Evolutionary conservation across 768 basidiomycete genomes (phyloP).

Genomic region (Tulasnella sp.): DNA sequence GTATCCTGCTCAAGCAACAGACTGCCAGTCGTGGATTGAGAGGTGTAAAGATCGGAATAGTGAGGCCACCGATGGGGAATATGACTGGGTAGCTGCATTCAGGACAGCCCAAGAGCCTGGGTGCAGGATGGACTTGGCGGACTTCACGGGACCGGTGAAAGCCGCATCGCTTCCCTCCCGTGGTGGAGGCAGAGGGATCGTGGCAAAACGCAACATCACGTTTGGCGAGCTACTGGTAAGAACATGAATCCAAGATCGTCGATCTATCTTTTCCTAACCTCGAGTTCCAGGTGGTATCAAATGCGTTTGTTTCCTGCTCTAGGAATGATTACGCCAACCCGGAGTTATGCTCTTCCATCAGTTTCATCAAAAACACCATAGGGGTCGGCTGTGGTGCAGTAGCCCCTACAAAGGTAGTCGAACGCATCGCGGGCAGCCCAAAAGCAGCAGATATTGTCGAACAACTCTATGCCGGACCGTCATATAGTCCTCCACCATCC

Average conservation of each 20-base stretch:
- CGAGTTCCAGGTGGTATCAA: conserved; percentile 1
- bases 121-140: conserved; percentile 25
- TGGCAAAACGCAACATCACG: conserved; percentile 31
- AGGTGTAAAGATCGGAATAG: conserved; percentile 4
- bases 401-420: not conserved
- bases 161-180: conserved; percentile 19
- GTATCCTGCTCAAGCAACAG: not conserved
- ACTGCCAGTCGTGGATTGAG: conserved; percentile 1
- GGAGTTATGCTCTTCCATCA: not conserved
- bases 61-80: not conserved
- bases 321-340: not conserved
- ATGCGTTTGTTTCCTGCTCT: not conserved
- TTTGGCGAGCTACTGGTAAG: conserved; percentile 30
- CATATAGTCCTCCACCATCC: not conserved
- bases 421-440: not conserved
- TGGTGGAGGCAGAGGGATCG: conserved; percentile 36
- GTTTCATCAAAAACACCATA: not conserved
- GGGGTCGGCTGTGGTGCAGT: not conserved
- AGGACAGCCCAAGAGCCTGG: not conserved
- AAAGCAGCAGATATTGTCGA: not conserved
- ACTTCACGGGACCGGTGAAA: conserved; percentile 30
- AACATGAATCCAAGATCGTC: not conserved
- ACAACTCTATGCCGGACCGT: conserved; percentile 23
- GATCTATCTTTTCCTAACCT: not conserved
- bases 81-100: conserved; percentile 12